A percentile compares a stretch with the other conserved stretches of the same genome.
Evolutionary conservation across 768 basidiomycete species (phyloP).

Genomic region (Mycena metata): DNA sequence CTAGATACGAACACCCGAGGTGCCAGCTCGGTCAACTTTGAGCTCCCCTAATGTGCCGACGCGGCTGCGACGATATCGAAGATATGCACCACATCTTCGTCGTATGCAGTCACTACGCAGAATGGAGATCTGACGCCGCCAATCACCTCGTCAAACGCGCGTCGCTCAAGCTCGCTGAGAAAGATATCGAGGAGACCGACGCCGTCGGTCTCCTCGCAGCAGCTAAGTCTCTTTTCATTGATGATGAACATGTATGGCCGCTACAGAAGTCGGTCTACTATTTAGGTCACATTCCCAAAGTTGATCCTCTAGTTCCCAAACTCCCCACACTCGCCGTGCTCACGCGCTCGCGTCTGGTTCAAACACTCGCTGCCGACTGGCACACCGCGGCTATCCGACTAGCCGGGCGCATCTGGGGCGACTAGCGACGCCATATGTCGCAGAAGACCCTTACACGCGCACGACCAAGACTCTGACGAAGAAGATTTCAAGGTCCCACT

Average conservation of each 20-base stretch:
- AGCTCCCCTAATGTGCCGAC: constrained; percentile 1
- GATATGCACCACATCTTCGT: constrained; percentile 22
- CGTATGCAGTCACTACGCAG: background rate
- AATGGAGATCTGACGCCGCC: background rate
- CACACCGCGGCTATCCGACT: background rate
- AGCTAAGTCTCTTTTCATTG: constrained; percentile 17
- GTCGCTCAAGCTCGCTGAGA: background rate
- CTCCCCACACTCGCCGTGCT: background rate
- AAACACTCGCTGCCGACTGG: constrained; percentile 9
- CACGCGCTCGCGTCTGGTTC: background rate
- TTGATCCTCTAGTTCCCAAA: constrained; percentile 6
- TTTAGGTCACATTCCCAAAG: constrained; percentile 9
- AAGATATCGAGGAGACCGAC: constrained; percentile 3
- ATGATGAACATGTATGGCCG: constrained; percentile 2
- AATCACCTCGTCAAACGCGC: background rate
- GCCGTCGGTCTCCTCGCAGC: background rate
- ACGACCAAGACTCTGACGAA: background rate
- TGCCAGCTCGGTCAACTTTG: no score
- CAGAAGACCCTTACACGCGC: constrained; percentile 6
- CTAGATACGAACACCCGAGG: no score
- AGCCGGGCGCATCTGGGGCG: constrained; percentile 16
- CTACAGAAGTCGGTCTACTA: constrained; percentile 6
- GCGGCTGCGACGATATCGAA: constrained; percentile 2
- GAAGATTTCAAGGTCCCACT: background rate
- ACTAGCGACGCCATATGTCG: constrained; percentile 10